These are phyloP conservation scores for Neurospora sublineolata DNA, from an alignment of 495 filamentous ascomycete genomes.

Conservation along the genomic window DNA sequence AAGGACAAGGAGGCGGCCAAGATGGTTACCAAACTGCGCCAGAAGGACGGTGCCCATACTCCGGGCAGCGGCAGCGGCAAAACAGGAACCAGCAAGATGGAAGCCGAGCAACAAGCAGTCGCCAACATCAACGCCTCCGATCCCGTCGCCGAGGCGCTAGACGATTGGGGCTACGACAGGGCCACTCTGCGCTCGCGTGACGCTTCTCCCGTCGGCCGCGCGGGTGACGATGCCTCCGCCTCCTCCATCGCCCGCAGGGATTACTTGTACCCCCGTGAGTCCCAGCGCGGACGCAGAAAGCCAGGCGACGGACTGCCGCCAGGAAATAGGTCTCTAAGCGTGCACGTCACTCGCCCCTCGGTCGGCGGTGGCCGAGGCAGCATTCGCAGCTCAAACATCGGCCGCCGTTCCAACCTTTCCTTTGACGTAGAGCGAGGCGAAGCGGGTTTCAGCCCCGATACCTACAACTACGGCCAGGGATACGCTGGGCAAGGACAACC, in stretches of 20 bases:
- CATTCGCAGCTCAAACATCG: neutral
- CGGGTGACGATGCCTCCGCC: conserved; percentile 14
- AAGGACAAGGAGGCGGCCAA: conserved; percentile 51
- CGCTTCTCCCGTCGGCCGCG: conserved; percentile 20
- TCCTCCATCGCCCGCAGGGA: conserved; percentile 8
- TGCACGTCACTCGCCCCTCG: conserved; percentile 25
- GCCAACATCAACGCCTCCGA: conserved; percentile 27
- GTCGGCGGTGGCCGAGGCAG: conserved; percentile 3
- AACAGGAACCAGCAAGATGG: conserved; percentile 9
- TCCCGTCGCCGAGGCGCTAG: conserved; percentile 24
- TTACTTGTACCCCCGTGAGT: conserved; percentile 21
- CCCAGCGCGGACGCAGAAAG: conserved; percentile 35
- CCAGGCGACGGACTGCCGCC: conserved; percentile 29
- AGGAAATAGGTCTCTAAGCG: conserved; percentile 12
- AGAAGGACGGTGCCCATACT: neutral
- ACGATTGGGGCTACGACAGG: conserved; percentile 31
- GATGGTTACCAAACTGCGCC: conserved; percentile 33
- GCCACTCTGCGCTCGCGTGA: conserved; percentile 22
- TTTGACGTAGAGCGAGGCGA: conserved; percentile 22
- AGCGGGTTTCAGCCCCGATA: conserved; percentile 4
- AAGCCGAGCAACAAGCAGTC: conserved; percentile 24
- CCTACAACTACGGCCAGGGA: neutral
- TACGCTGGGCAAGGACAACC: neutral
- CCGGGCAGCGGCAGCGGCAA: neutral
- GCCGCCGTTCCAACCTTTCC: conserved; percentile 3